A percentile compares a stretch with the other conserved stretches of the same genome.
phyloP scores from a whole-genome alignment of 1,284 basidiomycete genomes.

The Austropuccinia psidii region DNA sequence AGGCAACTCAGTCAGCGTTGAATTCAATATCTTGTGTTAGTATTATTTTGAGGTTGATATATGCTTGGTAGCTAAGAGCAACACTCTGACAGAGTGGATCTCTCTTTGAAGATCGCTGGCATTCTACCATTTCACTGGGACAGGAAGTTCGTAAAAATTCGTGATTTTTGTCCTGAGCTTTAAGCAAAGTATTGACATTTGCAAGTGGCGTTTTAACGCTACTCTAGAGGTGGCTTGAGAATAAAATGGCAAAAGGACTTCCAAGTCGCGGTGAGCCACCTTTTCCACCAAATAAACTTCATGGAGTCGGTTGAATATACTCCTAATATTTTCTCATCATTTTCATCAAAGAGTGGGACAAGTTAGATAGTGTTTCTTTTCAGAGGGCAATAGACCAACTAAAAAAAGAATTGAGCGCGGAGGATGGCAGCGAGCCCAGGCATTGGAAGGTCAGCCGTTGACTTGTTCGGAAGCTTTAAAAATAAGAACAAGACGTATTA shows the following conservation, averaged over 20 bases:
- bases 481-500: too few relatives aligned
- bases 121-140: constrained; percentile 12
- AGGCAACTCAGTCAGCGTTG: constrained; percentile 29
- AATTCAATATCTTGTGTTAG: constrained; percentile 35
- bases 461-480: too few relatives aligned
- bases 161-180: too few relatives aligned
- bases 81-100: too few relatives aligned
- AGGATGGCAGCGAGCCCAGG: background rate
- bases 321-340: too few relatives aligned
- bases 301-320: too few relatives aligned
- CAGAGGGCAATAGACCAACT: background rate
- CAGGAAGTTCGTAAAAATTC: constrained; percentile 2
- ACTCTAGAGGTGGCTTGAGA: constrained; percentile 32
- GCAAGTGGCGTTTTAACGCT: too few relatives aligned
- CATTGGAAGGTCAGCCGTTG: constrained; percentile 32
- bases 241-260: constrained; percentile 31
- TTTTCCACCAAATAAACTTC: too few relatives aligned
- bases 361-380: constrained; percentile 2
- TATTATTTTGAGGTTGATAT: too few relatives aligned
- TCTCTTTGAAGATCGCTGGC: constrained; percentile 38
- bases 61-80: too few relatives aligned
- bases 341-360: constrained; percentile 36
- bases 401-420: constrained; percentile 29
- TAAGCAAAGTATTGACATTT: too few relatives aligned
- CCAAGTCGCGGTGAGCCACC: constrained; percentile 31